phyloP scores from a whole-genome alignment of 1,139 yeast species.

The Geotrichum cucujoidarum region DNA sequence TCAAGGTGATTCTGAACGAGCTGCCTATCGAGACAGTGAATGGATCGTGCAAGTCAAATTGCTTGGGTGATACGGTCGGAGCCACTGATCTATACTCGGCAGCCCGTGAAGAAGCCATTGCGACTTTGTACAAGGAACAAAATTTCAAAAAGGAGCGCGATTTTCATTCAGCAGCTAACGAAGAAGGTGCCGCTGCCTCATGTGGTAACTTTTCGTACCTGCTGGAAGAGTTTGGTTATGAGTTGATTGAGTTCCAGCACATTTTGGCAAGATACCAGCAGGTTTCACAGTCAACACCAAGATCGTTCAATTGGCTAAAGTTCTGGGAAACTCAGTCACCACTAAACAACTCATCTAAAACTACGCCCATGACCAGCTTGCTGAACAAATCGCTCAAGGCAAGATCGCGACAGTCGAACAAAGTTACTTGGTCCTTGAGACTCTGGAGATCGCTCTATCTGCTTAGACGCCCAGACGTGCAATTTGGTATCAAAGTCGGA shows the following conservation, averaged over 20 bases:
- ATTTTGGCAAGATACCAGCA: conserved; percentile 45
- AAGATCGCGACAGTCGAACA: background rate
- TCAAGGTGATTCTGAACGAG: conserved; percentile 55
- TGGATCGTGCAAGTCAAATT: conserved; percentile 41
- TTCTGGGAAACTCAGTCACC: conserved; percentile 39
- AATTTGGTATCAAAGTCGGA: conserved; percentile 76
- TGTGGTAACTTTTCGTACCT: conserved; percentile 76
- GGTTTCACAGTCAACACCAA: conserved; percentile 29
- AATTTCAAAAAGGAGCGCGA: conserved; percentile 34
- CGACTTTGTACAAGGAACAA: conserved; percentile 54
- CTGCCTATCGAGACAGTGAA: conserved; percentile 50
- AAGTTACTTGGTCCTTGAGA: conserved; percentile 20
- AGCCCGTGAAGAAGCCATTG: conserved; percentile 56
- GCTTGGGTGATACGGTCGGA: conserved; percentile 45
- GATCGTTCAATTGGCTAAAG: conserved; percentile 50
- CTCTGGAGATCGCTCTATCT: conserved; percentile 45
- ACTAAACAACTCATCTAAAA: background rate
- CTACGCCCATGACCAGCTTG: background rate
- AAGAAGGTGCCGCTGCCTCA: conserved; percentile 79
- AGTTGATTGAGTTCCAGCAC: conserved; percentile 47
- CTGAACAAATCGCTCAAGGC: background rate
- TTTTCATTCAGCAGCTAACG: conserved; percentile 49
- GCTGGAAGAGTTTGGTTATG: conserved; percentile 58
- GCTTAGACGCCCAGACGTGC: conserved; percentile 60
- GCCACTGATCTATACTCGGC: conserved; percentile 54